phyloP scores from a whole-genome alignment of 441 rosid species.

The Dalechampia spathulata region DNA sequence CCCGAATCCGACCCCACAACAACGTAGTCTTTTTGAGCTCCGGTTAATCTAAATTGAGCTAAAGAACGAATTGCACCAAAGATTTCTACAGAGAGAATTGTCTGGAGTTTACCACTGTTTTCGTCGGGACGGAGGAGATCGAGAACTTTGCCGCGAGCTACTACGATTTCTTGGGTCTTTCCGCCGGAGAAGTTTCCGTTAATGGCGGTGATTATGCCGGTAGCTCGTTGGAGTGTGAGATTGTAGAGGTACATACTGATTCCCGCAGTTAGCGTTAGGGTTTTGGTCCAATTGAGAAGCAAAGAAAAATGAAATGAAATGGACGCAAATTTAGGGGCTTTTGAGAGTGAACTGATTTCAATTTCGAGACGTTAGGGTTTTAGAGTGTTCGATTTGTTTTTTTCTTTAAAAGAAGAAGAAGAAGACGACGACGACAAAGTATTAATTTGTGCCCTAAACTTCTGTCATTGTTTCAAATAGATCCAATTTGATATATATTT shows the following conservation, averaged over 20 bases:
- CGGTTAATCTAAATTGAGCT: conserved; percentile 88
- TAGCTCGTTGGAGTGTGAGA: conserved; percentile 86
- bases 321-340: too few species aligned
- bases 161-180: conserved; percentile 77
- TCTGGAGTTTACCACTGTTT: conserved; percentile 82
- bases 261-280: too few species aligned
- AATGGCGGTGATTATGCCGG: conserved; percentile 77
- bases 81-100: conserved; percentile 85
- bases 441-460: too few species aligned
- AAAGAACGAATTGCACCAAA: conserved; percentile 85
- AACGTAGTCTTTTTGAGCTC: conserved; percentile 82
- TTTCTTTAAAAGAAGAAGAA: too few species aligned
- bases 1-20: conserved; percentile 98
- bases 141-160: conserved; percentile 92
- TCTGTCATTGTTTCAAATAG: too few species aligned
- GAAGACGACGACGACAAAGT: too few species aligned
- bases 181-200: conserved; percentile 94
- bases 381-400: too few species aligned
- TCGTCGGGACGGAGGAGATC: conserved; percentile 93
- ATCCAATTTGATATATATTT: too few species aligned
- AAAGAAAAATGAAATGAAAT: too few species aligned
- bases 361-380: too few species aligned
- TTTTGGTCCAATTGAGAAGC: too few species aligned
- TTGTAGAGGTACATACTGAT: conserved; percentile 80
- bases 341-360: too few species aligned